Evolutionary conservation across 2,329 filamentous ascomycete genomes (phyloP).

Genomic region (Botryotinia narcissicola): DNA sequence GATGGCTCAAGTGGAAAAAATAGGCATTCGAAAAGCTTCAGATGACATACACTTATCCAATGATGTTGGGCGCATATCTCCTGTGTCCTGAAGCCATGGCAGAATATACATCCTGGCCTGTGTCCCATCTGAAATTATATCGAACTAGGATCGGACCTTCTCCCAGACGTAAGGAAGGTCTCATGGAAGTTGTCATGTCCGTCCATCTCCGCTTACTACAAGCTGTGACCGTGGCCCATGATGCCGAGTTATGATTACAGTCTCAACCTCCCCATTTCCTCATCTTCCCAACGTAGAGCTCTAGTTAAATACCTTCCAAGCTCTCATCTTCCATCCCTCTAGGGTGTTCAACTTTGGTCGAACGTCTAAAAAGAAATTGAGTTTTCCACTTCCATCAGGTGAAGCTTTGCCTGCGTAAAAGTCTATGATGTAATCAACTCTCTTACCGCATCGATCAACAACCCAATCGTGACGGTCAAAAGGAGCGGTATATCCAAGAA

Average conservation of each 20-base stretch:
- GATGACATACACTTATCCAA: background rate
- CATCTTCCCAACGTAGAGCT: conserved; percentile 39
- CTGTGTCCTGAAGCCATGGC: background rate
- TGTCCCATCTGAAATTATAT: background rate
- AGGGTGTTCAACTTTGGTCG: conserved; percentile 66
- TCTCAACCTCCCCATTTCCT: conserved; percentile 56
- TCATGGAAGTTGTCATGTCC: conserved; percentile 74
- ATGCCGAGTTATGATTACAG: conserved; percentile 79
- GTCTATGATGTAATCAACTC: conserved; percentile 94
- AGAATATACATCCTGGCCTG: background rate
- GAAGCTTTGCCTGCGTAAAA: conserved; percentile 76
- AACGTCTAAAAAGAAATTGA: conserved; percentile 67
- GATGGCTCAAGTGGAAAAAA: background rate
- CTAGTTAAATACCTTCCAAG: conserved; percentile 50
- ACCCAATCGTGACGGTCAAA: conserved; percentile 99
- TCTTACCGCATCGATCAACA: conserved; percentile 82
- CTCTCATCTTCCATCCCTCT: conserved; percentile 67
- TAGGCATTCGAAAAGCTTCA: too few species aligned
- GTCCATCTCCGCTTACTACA: conserved; percentile 74
- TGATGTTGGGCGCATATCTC: background rate
- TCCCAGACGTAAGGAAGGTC: conserved; percentile 34
- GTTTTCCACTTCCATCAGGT: conserved; percentile 42
- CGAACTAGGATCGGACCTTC: background rate
- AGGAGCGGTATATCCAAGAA: conserved; percentile 84
- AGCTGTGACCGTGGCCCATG: conserved; percentile 83